phyloP scores from a whole-genome alignment of 148 eudicot species.

The Polygonum maritimum region DNA sequence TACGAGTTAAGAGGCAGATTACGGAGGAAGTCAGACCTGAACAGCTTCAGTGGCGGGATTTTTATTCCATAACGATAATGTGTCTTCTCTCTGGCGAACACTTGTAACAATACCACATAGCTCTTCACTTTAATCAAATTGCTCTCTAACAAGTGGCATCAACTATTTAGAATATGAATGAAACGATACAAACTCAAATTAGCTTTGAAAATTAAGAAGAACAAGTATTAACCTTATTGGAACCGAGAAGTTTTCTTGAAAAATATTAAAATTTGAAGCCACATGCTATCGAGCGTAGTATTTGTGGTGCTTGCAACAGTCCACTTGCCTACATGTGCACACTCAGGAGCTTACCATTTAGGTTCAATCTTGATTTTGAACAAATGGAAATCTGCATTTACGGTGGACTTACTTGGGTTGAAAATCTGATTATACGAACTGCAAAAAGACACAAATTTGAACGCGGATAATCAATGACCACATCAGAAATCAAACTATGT shows the following conservation, averaged over 20 bases:
- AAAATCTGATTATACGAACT: constrained; percentile 83
- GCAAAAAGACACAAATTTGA: constrained; percentile 26
- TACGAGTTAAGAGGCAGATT: neutral
- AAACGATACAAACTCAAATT: neutral
- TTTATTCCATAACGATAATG: constrained; percentile 82
- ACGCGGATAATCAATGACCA: constrained; percentile 10
- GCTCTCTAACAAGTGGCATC: constrained; percentile 95
- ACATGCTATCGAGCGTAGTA: constrained; percentile 60
- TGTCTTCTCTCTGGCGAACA: constrained; percentile 77
- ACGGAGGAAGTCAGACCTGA: constrained; percentile 44
- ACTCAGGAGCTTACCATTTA: constrained; percentile 98
- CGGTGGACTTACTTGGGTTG: constrained; percentile 69
- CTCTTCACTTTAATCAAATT: constrained; percentile 85
- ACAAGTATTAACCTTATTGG: neutral
- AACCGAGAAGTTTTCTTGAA: neutral
- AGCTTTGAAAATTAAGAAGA: neutral
- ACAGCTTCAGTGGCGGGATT: constrained; percentile 82
- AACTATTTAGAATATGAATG: constrained; percentile 33
- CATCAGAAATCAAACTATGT: neutral
- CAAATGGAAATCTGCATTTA: constrained; percentile 84
- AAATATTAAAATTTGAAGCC: constrained; percentile 84
- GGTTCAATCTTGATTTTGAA: constrained; percentile 90
- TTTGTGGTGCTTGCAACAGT: constrained; percentile 51
- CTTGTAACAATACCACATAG: constrained; percentile 96
- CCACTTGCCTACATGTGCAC: constrained; percentile 99